Evolutionary conservation across 2,329 filamentous ascomycete species (phyloP).

Genomic region (Lecanicillium sp.): DNA sequence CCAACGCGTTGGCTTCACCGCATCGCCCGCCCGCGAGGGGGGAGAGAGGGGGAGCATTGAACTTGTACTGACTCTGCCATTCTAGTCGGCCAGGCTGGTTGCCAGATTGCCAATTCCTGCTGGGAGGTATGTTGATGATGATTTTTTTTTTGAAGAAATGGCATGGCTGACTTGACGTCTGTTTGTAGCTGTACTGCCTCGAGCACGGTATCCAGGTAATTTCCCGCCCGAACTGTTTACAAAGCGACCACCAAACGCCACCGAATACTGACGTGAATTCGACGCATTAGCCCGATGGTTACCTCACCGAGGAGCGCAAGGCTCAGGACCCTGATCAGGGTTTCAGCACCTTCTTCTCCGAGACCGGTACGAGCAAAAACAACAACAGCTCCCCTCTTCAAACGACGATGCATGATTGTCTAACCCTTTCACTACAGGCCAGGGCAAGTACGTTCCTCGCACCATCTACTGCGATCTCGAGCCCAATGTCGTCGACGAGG

Average conservation of each 20-base stretch:
- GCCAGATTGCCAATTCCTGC: conserved; percentile 99
- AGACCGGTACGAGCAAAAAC: conserved; percentile 66
- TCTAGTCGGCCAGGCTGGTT: conserved; percentile 97
- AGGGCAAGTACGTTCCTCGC: conserved; percentile 98
- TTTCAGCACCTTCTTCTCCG: conserved; percentile 99
- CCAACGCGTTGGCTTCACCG: conserved; percentile 29
- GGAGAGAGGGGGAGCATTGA: too few relatives aligned
- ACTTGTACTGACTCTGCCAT: conserved; percentile 43
- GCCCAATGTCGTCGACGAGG: conserved; percentile 98
- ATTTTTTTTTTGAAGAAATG: background rate
- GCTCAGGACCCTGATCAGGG: conserved; percentile 86
- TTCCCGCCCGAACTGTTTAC: conserved; percentile 14
- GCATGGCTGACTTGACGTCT: conserved; percentile 16
- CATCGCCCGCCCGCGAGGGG: too few relatives aligned
- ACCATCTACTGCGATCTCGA: conserved; percentile 99
- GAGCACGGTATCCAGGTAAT: conserved; percentile 98
- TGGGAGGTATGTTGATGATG: conserved; percentile 79
- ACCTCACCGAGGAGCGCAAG: conserved; percentile 97
- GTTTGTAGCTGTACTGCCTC: conserved; percentile 88
- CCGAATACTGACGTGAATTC: conserved; percentile 2
- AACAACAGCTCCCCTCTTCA: background rate
- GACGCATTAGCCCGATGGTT: conserved; percentile 78
- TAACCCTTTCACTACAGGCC: conserved; percentile 46
- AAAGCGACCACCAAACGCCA: conserved; percentile 4
- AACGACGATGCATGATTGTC: background rate